Conservation (phyloP, 305 asterid species). For the Petunia hybrid region DNA sequence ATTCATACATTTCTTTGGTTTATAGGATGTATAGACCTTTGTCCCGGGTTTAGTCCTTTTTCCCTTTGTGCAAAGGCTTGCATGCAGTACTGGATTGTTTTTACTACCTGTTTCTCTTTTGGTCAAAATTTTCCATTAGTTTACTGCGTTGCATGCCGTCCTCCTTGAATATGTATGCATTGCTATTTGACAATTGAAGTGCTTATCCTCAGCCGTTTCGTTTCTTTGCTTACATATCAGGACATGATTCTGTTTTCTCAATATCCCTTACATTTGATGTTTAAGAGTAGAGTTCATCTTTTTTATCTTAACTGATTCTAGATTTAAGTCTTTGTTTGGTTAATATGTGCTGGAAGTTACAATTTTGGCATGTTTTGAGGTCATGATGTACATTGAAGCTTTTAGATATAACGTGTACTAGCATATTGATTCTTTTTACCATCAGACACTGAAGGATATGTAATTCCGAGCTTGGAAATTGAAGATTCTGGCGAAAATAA, state of each 20-base stretch:
- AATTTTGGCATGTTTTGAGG: not conserved
- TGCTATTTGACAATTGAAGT: not conserved
- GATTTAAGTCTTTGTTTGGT: not conserved
- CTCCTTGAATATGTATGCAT: not conserved
- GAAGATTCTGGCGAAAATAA: slow-evolving; percentile 51
- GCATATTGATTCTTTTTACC: slow-evolving; percentile 20
- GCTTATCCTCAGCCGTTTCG: not conserved
- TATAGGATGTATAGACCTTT: slow-evolving; percentile 1
- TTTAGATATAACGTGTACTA: not conserved
- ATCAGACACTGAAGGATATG: slow-evolving; percentile 87
- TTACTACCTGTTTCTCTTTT: not conserved
- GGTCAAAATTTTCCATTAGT: not conserved
- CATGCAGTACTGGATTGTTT: not conserved
- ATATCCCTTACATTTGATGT: not conserved
- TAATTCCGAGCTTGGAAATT: slow-evolving; percentile 89
- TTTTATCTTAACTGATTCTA: not conserved
- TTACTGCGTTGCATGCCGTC: not conserved
- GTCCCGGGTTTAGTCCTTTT: not conserved
- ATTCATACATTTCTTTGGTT: slow-evolving; percentile 1
- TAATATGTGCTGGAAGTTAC: not conserved
- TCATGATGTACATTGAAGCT: not conserved
- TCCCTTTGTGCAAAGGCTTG: not conserved
- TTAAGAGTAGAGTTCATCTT: not conserved
- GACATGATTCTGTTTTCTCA: not conserved
- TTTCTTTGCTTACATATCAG: not conserved